phyloP scores from a whole-genome alignment of 768 basidiomycete species.

The Cyathus striatus region DNA sequence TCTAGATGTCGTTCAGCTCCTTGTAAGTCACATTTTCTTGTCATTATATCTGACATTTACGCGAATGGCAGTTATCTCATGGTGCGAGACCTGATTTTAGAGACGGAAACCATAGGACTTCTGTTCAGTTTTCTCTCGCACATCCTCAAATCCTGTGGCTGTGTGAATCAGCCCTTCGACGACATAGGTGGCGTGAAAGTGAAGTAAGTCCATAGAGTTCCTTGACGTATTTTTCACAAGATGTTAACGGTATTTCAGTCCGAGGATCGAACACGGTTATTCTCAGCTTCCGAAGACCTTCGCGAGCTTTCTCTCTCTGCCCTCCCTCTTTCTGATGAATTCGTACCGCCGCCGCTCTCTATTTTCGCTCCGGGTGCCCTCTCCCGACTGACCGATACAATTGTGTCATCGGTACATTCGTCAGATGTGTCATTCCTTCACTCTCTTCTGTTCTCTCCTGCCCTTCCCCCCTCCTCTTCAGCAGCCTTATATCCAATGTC shows the following conservation, averaged over 20 bases:
- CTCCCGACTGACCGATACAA: constrained; percentile 38
- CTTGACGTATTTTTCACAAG: constrained; percentile 6
- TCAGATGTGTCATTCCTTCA: constrained; percentile 47
- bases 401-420: constrained; percentile 50
- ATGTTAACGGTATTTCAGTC: constrained; percentile 20
- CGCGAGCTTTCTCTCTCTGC: constrained; percentile 32
- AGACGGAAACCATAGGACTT: constrained; percentile 67
- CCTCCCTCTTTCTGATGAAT: constrained; percentile 28
- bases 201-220: constrained; percentile 34
- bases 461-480: constrained; percentile 31
- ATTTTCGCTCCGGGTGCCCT: constrained; percentile 37
- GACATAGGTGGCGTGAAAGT: constrained; percentile 54
- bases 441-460: constrained; percentile 49
- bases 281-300: constrained; percentile 29
- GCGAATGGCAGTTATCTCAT: constrained; percentile 46
- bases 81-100: constrained; percentile 71
- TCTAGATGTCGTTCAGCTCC: constrained; percentile 56
- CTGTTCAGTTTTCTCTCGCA: constrained; percentile 61
- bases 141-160: constrained; percentile 65
- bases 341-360: constrained; percentile 34
- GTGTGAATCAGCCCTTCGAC: constrained; percentile 63
- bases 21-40: constrained; percentile 42
- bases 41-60: constrained; percentile 1
- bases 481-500: constrained; percentile 37
- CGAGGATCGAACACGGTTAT: constrained; percentile 30